Percentiles rank a stretch among this genome's conserved stretches.
phyloP scores from a whole-genome alignment of 2,329 filamentous ascomycete species.

The Cladophialophora immunda region DNA sequence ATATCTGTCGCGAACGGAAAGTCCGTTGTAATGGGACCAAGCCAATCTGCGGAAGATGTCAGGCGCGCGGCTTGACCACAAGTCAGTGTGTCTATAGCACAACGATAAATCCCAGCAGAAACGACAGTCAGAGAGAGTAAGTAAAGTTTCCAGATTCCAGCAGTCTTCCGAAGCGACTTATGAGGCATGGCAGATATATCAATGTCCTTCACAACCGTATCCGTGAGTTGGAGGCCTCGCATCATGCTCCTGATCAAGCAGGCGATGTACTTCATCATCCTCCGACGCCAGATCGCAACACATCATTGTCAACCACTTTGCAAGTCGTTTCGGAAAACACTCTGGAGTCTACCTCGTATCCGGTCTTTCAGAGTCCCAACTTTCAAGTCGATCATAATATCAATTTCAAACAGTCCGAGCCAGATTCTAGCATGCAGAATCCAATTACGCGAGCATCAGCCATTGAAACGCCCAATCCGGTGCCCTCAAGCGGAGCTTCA shows the following conservation, averaged over 20 bases:
- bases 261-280: neutral
- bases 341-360: neutral
- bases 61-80: neutral
- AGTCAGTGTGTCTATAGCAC: constrained; percentile 3
- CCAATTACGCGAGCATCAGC: neutral
- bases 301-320: neutral
- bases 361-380: neutral
- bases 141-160: neutral
- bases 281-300: neutral
- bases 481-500: neutral
- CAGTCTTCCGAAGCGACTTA: neutral
- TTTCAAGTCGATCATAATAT: neutral
- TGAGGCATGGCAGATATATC: neutral
- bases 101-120: neutral
- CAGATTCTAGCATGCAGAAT: neutral
- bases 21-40: constrained; percentile 11
- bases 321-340: neutral
- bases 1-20: constrained; percentile 8
- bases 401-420: neutral
- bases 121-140: constrained; percentile 12
- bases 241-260: neutral
- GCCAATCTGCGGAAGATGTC: constrained; percentile 15
- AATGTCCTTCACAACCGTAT: constrained; percentile 10
- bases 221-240: constrained; percentile 1
- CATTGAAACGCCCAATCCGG: neutral